Percentiles rank a stretch among this genome's conserved stretches.
phyloP scores from a whole-genome alignment of 345 rosid genomes.

The Ricinus communis region DNA sequence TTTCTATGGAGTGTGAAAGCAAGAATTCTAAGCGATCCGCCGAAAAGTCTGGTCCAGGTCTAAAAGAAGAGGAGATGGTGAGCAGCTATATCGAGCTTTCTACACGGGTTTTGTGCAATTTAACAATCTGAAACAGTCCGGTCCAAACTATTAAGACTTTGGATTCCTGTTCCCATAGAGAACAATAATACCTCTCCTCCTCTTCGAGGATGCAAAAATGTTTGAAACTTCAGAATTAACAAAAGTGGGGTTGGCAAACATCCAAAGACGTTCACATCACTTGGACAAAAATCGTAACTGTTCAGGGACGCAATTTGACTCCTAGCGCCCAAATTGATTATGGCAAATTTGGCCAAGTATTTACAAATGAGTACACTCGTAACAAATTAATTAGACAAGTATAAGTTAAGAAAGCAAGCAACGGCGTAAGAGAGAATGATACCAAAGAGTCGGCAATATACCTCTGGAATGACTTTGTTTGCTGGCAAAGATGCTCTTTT shows the following conservation, averaged over 20 bases:
- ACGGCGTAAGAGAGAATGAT: not conserved
- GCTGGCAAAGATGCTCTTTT: not conserved
- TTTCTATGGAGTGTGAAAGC: not conserved
- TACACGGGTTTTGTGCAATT: not conserved
- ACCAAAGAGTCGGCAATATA: not conserved
- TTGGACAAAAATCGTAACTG: not conserved
- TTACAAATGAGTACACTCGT: not conserved
- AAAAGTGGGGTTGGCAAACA: constrained; percentile 26
- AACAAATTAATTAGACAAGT: not conserved
- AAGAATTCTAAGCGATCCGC: not conserved
- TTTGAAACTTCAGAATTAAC: not conserved
- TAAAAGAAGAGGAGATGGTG: too few species aligned
- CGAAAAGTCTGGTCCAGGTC: too few species aligned
- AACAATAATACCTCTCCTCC: not conserved
- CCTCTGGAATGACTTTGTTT: not conserved
- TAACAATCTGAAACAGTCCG: not conserved
- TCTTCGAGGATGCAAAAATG: not conserved
- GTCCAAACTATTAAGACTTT: not conserved
- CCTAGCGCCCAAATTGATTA: not conserved
- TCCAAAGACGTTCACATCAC: not conserved
- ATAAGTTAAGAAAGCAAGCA: not conserved
- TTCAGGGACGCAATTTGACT: constrained; percentile 2
- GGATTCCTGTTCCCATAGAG: not conserved
- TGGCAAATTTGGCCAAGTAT: not conserved
- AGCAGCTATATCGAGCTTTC: not conserved